These are phyloP conservation scores for Aspergillus baeticus DNA, from an alignment of 495 filamentous ascomycete genomes.

Conservation along the genomic window DNA sequence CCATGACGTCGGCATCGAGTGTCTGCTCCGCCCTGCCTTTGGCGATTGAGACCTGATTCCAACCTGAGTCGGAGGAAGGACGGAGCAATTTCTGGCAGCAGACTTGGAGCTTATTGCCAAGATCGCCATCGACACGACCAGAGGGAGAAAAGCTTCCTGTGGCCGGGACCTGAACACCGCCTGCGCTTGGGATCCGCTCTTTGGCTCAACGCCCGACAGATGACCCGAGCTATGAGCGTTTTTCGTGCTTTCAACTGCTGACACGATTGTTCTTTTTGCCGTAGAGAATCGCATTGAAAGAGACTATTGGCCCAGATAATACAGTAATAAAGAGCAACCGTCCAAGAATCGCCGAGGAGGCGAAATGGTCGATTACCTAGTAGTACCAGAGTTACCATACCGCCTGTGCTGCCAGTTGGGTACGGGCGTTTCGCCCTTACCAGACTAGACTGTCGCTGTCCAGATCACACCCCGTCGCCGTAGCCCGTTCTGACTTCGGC, in stretches of 20 bases:
- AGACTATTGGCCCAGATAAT: too few species aligned
- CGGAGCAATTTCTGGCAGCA: not conserved
- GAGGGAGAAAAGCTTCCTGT: not conserved
- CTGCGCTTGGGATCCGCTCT: not conserved
- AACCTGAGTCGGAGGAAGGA: too few species aligned
- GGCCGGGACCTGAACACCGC: constrained; percentile 1
- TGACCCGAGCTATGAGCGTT: too few species aligned
- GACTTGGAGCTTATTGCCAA: not conserved
- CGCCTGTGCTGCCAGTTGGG: not conserved
- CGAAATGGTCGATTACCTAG: not conserved
- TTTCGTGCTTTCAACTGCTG: too few species aligned
- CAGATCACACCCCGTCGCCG: too few species aligned
- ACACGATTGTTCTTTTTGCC: too few species aligned
- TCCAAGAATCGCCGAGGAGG: not conserved
- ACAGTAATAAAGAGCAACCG: too few species aligned
- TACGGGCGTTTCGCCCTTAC: constrained; percentile 1
- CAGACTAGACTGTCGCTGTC: not conserved
- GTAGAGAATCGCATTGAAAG: too few species aligned
- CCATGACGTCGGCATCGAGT: too few species aligned
- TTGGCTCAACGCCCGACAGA: not conserved
- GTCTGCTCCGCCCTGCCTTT: too few species aligned
- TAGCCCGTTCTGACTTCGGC: not conserved
- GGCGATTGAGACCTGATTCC: too few species aligned
- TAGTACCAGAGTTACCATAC: constrained; percentile 1
- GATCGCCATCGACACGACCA: not conserved